Base-by-base conservation (phyloP, 495 filamentous ascomycete genomes). In the Parmelia sp. region DNA sequence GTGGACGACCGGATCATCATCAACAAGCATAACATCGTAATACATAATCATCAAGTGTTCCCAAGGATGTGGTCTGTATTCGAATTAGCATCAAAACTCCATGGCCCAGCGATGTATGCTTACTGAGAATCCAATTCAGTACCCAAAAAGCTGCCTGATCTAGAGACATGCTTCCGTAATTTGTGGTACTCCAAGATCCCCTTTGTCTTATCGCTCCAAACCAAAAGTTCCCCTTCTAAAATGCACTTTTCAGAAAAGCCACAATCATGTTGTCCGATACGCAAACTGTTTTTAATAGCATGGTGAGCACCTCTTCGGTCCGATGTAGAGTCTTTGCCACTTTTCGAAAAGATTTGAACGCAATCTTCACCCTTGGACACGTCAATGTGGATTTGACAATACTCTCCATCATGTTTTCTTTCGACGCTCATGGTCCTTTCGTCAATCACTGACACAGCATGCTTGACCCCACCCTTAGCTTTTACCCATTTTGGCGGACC, bases 271-370 rank as follows among this genome's bases (percentile, higher is more conserved):
- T 72, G 70, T 4, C 82, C 83, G 25, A 93, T 78, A 60, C 77
- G 78, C 27, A 93, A 75, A 6, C 84, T 83, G 7, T 83, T 71
- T 37, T 75, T 76, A 29, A 78, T 69, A 33, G 68, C 79, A 57
- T 80, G 72, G 64, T 90, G 83, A 23, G 94, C 73, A 12, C 76
- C 80, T 29, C 70, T 70, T 35, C 88, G 82, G 73, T 95, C 91
- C 55, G 72, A 59, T 0, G 90, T 96, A 11, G 90, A 92, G 66
- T 96, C 90, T 69, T 92, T 93, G 44, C 91, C 90, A 65, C 90
- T 92, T 74, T 96, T 96, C 12, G 90, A 94, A 70, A 95, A 95
- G 35, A 96, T 90, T 55, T 87, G 86, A 12, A 96, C 85, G 42
- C 76, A 79, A 37, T 80, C 78, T 5, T 79, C 61, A 0, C 70